These are phyloP conservation scores for Neoboletus subvelutipes DNA, from an alignment of 768 basidiomycete genomes.

Conservation along the genomic window DNA sequence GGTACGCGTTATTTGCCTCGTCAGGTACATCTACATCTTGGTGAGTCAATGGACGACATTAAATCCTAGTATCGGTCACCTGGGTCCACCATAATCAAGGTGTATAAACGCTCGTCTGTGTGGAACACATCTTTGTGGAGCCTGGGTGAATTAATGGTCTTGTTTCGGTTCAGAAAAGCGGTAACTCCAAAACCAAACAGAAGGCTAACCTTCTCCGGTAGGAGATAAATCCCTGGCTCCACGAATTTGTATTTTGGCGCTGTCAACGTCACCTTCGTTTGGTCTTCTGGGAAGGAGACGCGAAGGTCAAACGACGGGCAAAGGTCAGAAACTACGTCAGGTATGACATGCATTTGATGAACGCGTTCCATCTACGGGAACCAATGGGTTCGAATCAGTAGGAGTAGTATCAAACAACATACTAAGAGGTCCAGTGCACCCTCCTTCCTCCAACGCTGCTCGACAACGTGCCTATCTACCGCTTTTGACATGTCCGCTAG, in stretches of 20 bases:
- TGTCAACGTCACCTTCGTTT: slow-evolving; percentile 19
- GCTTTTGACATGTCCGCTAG: slow-evolving; percentile 67
- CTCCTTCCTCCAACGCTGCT: slow-evolving; percentile 82
- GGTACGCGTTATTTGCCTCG: slow-evolving; percentile 59
- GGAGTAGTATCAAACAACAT: not conserved
- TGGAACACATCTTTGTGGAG: slow-evolving; percentile 81
- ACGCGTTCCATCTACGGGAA: slow-evolving; percentile 82
- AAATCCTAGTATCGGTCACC: slow-evolving; percentile 48
- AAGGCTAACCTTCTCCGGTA: slow-evolving; percentile 61
- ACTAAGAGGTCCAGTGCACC: slow-evolving; percentile 85
- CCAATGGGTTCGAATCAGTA: not conserved
- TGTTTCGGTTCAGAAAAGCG: slow-evolving; percentile 3
- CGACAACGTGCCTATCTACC: slow-evolving; percentile 75
- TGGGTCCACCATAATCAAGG: slow-evolving; percentile 85
- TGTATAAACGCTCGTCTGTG: slow-evolving; percentile 76
- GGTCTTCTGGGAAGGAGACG: slow-evolving; percentile 49
- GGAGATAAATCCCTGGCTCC: slow-evolving; percentile 69
- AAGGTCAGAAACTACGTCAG: slow-evolving; percentile 75
- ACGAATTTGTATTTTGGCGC: slow-evolving; percentile 40
- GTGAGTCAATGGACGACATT: slow-evolving; percentile 7
- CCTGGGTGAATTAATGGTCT: slow-evolving; percentile 67
- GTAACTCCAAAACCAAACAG: not conserved
- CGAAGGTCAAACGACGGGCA: slow-evolving; percentile 75
- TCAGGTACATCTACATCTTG: slow-evolving; percentile 75
- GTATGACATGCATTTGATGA: slow-evolving; percentile 87